These are phyloP conservation scores for Fusarium sp. DNA, from an alignment of 2,329 filamentous ascomycete species.

Conservation along the genomic window DNA sequence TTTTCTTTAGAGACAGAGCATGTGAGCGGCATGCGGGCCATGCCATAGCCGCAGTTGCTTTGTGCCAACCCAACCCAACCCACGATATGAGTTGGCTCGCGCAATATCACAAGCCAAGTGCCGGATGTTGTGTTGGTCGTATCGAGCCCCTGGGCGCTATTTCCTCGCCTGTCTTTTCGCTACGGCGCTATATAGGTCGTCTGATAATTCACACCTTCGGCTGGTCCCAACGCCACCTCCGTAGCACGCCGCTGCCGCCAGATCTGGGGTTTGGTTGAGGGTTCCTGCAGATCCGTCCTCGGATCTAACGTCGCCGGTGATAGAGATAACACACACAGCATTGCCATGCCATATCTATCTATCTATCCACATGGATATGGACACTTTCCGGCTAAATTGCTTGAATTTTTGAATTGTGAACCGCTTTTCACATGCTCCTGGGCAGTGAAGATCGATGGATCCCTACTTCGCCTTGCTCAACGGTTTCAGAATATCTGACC, in stretches of 20 bases:
- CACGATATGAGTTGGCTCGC: slow-evolving; percentile 6
- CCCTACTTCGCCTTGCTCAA: slow-evolving; percentile 14
- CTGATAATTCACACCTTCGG: slow-evolving; percentile 12
- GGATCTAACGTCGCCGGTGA: slow-evolving; percentile 30
- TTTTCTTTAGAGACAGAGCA: slow-evolving; percentile 5
- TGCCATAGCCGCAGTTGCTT: slow-evolving; percentile 1
- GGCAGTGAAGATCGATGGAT: slow-evolving; percentile 3
- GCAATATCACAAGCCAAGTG: slow-evolving; percentile 31
- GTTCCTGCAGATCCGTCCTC: slow-evolving; percentile 43
- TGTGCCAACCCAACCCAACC: slow-evolving; percentile 10
- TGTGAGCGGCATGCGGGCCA: not conserved
- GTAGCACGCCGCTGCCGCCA: slow-evolving; percentile 30
- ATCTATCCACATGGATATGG: not conserved
- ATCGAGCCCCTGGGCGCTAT: slow-evolving; percentile 11
- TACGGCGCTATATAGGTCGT: slow-evolving; percentile 9
- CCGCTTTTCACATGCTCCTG: not conserved
- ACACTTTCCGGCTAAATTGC: slow-evolving; percentile 10
- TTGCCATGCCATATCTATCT: slow-evolving; percentile 6
- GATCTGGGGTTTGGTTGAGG: slow-evolving; percentile 42
- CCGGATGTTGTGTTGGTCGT: slow-evolving; percentile 14
- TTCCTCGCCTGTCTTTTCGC: slow-evolving; percentile 7
- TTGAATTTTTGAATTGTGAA: not conserved
- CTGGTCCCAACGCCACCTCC: slow-evolving; percentile 21
- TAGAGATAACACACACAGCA: slow-evolving; percentile 15
- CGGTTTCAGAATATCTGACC: slow-evolving; percentile 1